A percentile compares a stretch with the other conserved stretches of the same genome.
Conservation (phyloP, 371 early-diverging fungal species). For the Mucor plumbeus region DNA sequence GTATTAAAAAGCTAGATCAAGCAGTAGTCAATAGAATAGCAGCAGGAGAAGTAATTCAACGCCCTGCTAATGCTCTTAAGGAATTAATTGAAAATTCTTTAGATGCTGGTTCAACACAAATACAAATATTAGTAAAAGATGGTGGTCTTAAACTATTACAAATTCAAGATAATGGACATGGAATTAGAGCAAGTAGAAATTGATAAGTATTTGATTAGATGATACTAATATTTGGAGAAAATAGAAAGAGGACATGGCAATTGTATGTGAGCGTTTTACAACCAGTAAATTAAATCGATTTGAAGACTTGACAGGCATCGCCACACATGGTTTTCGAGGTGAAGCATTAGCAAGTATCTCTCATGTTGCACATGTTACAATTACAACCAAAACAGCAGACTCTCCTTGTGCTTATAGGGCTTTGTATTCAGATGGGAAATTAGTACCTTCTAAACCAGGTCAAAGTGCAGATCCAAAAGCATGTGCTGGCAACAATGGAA, state of each 20-base stretch:
- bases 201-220: background rate
- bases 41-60: constrained; percentile 96
- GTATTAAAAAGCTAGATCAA: constrained; percentile 75
- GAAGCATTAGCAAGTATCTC: constrained; percentile 98
- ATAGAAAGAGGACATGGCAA: constrained; percentile 76
- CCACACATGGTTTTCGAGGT: constrained; percentile 98
- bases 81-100: constrained; percentile 98
- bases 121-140: constrained; percentile 83
- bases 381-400: constrained; percentile 84
- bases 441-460: constrained; percentile 76
- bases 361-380: constrained; percentile 89
- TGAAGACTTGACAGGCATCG: constrained; percentile 87
- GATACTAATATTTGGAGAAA: background rate
- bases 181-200: constrained; percentile 71
- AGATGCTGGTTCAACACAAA: constrained; percentile 92
- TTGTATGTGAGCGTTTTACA: constrained; percentile 94
- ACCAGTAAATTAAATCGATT: constrained; percentile 92
- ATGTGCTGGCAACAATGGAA: constrained; percentile 93
- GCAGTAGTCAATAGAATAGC: constrained; percentile 93
- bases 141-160: constrained; percentile 92
- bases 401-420: constrained; percentile 90
- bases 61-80: constrained; percentile 95
- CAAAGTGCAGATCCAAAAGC: constrained; percentile 80
- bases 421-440: constrained; percentile 81
- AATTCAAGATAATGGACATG: constrained; percentile 97